Evolutionary conservation across 495 filamentous ascomycete species (phyloP).

Genomic region (Hamigera avellanea): DNA sequence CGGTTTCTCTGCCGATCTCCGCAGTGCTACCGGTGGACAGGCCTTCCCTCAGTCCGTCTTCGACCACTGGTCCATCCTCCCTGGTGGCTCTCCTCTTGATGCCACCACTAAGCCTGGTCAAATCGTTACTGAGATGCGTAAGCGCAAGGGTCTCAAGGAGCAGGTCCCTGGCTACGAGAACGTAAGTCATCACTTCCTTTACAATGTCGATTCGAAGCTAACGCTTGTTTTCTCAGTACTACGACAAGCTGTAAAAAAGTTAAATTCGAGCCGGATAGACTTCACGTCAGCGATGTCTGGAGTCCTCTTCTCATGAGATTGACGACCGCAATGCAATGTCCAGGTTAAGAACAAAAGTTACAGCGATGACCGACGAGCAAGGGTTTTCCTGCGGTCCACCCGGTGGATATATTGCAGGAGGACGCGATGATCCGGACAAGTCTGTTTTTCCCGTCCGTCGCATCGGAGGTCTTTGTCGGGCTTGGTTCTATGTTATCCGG

Average conservation of each 20-base stretch:
- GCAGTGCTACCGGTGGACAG: conserved; percentile 84
- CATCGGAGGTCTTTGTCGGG: background rate
- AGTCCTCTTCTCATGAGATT: conserved; percentile 38
- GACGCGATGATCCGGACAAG: too few relatives aligned
- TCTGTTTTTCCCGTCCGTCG: background rate
- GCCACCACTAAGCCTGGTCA: conserved; percentile 71
- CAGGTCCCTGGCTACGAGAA: conserved; percentile 81
- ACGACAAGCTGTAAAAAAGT: conserved; percentile 87
- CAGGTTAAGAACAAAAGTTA: conserved; percentile 24
- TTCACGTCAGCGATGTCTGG: conserved; percentile 23
- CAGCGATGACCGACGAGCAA: background rate
- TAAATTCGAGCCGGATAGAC: conserved; percentile 23
- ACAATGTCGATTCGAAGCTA: conserved; percentile 27
- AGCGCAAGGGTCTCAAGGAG: conserved; percentile 99
- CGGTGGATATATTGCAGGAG: too few relatives aligned
- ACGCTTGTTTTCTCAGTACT: conserved; percentile 61
- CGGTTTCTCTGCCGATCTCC: conserved; percentile 98
- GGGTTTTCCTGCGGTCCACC: background rate
- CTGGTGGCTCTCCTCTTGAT: conserved; percentile 90
- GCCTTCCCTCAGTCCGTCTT: conserved; percentile 98
- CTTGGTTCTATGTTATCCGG: conserved; percentile 10
- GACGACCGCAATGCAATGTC: conserved; percentile 41
- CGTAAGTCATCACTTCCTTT: conserved; percentile 51
- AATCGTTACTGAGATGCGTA: conserved; percentile 80
- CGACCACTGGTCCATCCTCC: conserved; percentile 93